phyloP scores from a whole-genome alignment of 805 yeast species.

The Komagataella kurtzmanii region DNA sequence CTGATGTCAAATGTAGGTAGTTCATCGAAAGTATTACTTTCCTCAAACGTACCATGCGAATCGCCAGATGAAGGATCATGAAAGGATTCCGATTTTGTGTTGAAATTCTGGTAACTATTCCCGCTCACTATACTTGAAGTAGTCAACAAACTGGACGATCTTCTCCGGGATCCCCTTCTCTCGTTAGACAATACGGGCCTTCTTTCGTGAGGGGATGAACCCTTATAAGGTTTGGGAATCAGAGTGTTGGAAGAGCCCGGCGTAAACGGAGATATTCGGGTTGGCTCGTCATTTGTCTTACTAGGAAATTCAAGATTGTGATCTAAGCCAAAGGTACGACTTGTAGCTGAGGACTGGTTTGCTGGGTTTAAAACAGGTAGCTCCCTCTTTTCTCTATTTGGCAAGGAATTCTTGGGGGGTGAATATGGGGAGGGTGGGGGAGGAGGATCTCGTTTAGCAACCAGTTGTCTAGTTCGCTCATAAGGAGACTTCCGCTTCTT shows the following conservation, averaged over 20 bases:
- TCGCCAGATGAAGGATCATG: not conserved
- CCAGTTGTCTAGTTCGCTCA: conserved; percentile 35
- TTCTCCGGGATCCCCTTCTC: not conserved
- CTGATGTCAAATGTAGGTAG: not conserved
- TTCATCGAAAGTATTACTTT: not conserved
- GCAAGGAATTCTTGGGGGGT: not conserved
- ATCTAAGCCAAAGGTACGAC: not conserved
- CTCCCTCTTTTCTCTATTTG: conserved; percentile 10
- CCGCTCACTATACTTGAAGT: not conserved
- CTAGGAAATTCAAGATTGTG: not conserved
- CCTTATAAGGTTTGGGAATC: conserved; percentile 28
- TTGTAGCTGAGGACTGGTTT: not conserved
- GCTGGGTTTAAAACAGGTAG: conserved; percentile 4
- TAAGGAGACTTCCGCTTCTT: conserved; percentile 68
- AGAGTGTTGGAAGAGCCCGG: conserved; percentile 28
- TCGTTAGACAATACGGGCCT: not conserved
- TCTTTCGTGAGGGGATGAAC: conserved; percentile 8
- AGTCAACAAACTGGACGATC: not conserved
- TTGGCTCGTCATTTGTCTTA: conserved; percentile 2
- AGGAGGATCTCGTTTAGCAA: conserved; percentile 63
- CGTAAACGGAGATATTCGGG: conserved; percentile 21
- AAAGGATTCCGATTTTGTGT: not conserved
- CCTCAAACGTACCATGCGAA: not conserved
- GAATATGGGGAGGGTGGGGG: conserved; percentile 37
- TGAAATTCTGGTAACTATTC: not conserved